Percentiles rank a stretch among this genome's conserved stretches.
phyloP scores from a whole-genome alignment of 1,139 yeast species.

The Yamadazyma taylorii region DNA sequence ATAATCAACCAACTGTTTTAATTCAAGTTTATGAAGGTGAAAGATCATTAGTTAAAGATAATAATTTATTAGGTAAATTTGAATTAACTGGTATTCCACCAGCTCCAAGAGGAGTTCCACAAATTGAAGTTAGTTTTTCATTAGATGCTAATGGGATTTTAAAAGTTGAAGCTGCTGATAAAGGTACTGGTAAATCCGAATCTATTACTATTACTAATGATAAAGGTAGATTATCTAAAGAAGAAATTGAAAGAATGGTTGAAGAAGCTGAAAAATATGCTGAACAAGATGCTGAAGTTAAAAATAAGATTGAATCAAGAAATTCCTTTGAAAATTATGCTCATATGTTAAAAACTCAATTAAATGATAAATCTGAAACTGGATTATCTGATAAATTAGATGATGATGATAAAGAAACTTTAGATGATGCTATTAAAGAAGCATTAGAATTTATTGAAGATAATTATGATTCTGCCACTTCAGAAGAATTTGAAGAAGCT shows the following conservation, averaged over 20 bases:
- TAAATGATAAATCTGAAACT: conserved; percentile 59
- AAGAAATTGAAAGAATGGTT: conserved; percentile 91
- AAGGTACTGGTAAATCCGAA: conserved; percentile 70
- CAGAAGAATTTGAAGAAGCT: conserved; percentile 93
- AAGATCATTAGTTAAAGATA: conserved; percentile 48
- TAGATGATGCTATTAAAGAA: conserved; percentile 86
- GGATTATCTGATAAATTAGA: conserved; percentile 76
- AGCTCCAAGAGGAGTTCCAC: conserved; percentile 52
- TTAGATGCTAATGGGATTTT: conserved; percentile 51
- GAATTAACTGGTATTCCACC: conserved; percentile 51
- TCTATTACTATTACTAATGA: conserved; percentile 94
- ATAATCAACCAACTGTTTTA: conserved; percentile 49
- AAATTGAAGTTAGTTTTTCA: conserved; percentile 48
- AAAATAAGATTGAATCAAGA: conserved; percentile 72
- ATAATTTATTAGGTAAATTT: conserved; percentile 46
- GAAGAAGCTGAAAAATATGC: conserved; percentile 92
- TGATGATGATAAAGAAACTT: conserved; percentile 89
- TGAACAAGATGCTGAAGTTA: conserved; percentile 79
- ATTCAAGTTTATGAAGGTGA: conserved; percentile 51
- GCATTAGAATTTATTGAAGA: conserved; percentile 87
- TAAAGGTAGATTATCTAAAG: conserved; percentile 93
- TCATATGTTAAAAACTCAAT: conserved; percentile 51
- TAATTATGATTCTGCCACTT: conserved; percentile 81
- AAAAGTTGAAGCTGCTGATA: conserved; percentile 47
- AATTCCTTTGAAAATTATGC: conserved; percentile 52